These are phyloP conservation scores for Aspergillus ruber DNA, from an alignment of 2,329 filamentous ascomycete genomes.

Conservation along the genomic window DNA sequence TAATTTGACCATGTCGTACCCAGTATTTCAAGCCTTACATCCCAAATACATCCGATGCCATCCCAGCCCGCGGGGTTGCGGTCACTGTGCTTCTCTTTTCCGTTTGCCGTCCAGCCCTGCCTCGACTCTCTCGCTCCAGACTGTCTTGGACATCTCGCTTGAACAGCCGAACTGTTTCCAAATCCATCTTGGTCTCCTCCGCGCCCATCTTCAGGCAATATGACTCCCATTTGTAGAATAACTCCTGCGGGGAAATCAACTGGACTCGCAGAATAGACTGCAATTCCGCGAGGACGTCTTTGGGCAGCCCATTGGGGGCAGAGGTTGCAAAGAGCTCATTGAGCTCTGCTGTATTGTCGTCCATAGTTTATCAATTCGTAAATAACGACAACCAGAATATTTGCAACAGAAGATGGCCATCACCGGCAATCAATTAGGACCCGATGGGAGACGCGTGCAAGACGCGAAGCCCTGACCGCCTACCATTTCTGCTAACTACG, in stretches of 20 bases:
- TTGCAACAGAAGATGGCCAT: not conserved
- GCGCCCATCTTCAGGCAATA: slow-evolving; percentile 92
- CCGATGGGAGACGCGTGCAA: slow-evolving; percentile 1
- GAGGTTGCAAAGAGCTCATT: slow-evolving; percentile 54
- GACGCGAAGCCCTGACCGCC: slow-evolving; percentile 10
- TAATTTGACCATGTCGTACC: not conserved
- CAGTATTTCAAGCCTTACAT: slow-evolving; percentile 53
- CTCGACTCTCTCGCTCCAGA: slow-evolving; percentile 68
- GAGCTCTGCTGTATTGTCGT: slow-evolving; percentile 47
- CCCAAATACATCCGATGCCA: slow-evolving; percentile 68
- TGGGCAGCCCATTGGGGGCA: slow-evolving; percentile 55
- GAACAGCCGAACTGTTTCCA: slow-evolving; percentile 67
- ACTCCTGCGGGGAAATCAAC: slow-evolving; percentile 71
- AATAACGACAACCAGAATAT: not conserved
- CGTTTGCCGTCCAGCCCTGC: slow-evolving; percentile 53
- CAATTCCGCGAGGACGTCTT: slow-evolving; percentile 74
- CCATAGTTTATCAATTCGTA: slow-evolving; percentile 33
- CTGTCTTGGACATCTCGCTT: slow-evolving; percentile 82
- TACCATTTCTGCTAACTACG: not conserved
- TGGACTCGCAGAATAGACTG: slow-evolving; percentile 81
- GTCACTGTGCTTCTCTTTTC: slow-evolving; percentile 56
- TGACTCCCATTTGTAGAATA: slow-evolving; percentile 98
- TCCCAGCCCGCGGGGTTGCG: slow-evolving; percentile 53
- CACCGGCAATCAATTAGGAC: too few species aligned
- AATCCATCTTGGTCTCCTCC: slow-evolving; percentile 65